These are phyloP conservation scores for Pythium pyrilobum DNA, from an alignment of 352 stramenopile species.

Conservation along the genomic window DNA sequence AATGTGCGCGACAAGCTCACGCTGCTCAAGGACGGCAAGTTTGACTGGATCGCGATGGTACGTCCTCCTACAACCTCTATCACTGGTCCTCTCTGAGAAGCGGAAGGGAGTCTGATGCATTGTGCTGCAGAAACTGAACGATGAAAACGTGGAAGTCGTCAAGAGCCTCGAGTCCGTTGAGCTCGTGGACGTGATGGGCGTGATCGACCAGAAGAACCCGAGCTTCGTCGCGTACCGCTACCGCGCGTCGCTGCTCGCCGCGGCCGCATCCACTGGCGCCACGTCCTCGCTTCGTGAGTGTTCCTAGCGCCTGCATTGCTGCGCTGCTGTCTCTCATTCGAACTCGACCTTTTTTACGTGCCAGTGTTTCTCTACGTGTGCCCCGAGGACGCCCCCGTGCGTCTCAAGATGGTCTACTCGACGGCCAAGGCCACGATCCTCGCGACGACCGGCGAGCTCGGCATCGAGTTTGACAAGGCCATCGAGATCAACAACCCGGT, in stretches of 20 bases:
- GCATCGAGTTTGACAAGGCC: slow-evolving; percentile 70
- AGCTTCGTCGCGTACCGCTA: slow-evolving; percentile 82
- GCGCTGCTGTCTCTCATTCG: neutral
- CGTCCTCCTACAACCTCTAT: no score
- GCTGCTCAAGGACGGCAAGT: slow-evolving; percentile 72
- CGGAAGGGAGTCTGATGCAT: no score
- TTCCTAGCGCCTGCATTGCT: neutral
- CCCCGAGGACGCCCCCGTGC: slow-evolving; percentile 78
- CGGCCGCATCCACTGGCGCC: slow-evolving; percentile 18
- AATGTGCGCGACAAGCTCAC: slow-evolving; percentile 77
- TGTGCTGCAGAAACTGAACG: slow-evolving; percentile 59
- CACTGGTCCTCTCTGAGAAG: no score
- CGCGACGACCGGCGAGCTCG: slow-evolving; percentile 49
- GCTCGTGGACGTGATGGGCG: slow-evolving; percentile 48
- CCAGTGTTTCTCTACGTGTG: slow-evolving; percentile 91
- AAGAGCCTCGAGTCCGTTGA: slow-evolving; percentile 77
- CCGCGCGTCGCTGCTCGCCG: slow-evolving; percentile 29
- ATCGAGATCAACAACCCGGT: slow-evolving; percentile 71
- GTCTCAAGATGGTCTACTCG: slow-evolving; percentile 90
- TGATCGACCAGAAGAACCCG: slow-evolving; percentile 55
- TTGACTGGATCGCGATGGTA: slow-evolving; percentile 88
- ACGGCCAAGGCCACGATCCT: slow-evolving; percentile 86
- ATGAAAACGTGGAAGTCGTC: slow-evolving; percentile 71
- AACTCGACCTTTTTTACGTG: neutral
- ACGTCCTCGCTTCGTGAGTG: slow-evolving; percentile 17